Conservation (phyloP, 2,329 filamentous ascomycete species). For the Ascochyta viciae-villosae region DNA sequence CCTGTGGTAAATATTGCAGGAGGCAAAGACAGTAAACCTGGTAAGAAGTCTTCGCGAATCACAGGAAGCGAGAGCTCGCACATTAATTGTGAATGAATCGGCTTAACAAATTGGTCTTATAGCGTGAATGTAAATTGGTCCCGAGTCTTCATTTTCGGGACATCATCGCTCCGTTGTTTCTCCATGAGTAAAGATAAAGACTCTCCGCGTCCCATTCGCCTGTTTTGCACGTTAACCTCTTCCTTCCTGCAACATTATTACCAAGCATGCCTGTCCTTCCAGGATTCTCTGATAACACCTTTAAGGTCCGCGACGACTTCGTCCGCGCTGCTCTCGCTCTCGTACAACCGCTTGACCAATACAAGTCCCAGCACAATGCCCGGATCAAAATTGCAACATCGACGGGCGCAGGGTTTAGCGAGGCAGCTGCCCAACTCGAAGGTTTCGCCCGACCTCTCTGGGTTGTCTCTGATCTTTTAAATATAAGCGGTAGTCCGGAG, state of each 20-base stretch:
- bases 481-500: background rate
- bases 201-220: background rate
- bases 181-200: background rate
- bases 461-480: conserved; percentile 20
- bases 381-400: conserved; percentile 26
- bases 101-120: background rate
- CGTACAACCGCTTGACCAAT: conserved; percentile 18
- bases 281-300: conserved; percentile 26
- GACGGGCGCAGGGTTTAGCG: conserved; percentile 26
- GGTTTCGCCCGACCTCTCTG: conserved; percentile 28
- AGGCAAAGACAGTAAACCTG: no score
- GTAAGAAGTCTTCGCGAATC: no score
- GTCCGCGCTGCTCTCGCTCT: conserved; percentile 16
- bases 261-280: conserved; percentile 20
- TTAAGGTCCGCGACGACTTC: conserved; percentile 17
- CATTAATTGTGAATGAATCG: background rate
- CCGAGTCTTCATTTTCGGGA: background rate
- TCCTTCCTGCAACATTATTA: background rate
- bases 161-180: background rate
- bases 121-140: background rate
- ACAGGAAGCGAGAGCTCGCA: no score
- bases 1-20: no score
- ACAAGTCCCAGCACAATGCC: conserved; percentile 21
- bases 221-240: background rate
- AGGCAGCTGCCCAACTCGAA: conserved; percentile 29